phyloP scores from a whole-genome alignment of 192 early-diverging fungal genomes.

The Lobosporangium transversale region DNA sequence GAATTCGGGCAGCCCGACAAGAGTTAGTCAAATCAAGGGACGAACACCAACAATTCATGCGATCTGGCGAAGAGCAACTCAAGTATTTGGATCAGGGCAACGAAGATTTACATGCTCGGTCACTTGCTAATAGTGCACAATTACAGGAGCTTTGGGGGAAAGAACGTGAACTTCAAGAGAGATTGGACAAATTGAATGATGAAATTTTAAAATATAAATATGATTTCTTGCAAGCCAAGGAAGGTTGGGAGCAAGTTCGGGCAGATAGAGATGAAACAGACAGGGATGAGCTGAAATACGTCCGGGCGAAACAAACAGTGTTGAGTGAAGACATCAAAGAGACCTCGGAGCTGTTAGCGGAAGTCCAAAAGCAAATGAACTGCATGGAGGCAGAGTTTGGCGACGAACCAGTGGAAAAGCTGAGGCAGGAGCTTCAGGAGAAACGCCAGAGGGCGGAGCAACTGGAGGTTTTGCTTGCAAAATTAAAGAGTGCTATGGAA shows the following conservation, averaged over 20 bases:
- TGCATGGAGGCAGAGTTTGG: slow-evolving; percentile 1
- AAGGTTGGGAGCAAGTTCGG: slow-evolving; percentile 3
- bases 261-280: slow-evolving; percentile 20
- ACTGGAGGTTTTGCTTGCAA: background rate
- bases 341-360: background rate
- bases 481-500: slow-evolving; percentile 2
- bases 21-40: background rate
- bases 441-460: slow-evolving; percentile 1
- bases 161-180: background rate
- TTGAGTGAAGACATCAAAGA: slow-evolving; percentile 6
- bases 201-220: background rate
- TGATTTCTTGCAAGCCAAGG: background rate
- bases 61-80: background rate
- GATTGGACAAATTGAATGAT: background rate
- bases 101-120: slow-evolving; percentile 4
- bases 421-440: background rate
- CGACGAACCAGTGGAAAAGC: background rate
- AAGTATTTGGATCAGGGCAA: background rate
- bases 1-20: background rate
- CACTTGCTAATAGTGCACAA: slow-evolving; percentile 1
- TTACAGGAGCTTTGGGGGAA: slow-evolving; percentile 15
- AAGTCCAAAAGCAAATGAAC: background rate
- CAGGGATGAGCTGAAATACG: background rate
- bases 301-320: background rate
- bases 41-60: slow-evolving; percentile 8